These are phyloP conservation scores for Debaryomyces sp. DNA, from an alignment of 1,139 yeast species.

Conservation along the genomic window DNA sequence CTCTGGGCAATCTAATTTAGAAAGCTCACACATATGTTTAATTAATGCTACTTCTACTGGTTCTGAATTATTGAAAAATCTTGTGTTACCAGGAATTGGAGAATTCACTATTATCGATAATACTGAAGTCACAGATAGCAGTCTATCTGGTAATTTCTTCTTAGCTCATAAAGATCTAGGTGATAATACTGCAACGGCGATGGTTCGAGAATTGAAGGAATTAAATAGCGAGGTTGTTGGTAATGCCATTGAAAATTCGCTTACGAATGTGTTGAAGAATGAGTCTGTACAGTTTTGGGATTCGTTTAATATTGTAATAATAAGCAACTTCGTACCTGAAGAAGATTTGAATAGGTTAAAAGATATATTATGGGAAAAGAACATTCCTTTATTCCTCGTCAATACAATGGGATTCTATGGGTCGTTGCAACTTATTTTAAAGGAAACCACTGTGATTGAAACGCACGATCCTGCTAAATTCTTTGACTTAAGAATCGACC, in stretches of 20 bases:
- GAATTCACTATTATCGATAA: constrained; percentile 61
- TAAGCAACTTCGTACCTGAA: constrained; percentile 35
- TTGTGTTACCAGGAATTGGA: constrained; percentile 82
- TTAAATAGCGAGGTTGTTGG: constrained; percentile 65
- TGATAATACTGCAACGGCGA: constrained; percentile 37
- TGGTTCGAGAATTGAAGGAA: constrained; percentile 48
- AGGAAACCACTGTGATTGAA: constrained; percentile 67
- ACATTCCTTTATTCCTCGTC: constrained; percentile 57
- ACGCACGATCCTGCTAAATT: constrained; percentile 70
- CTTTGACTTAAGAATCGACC: constrained; percentile 69
- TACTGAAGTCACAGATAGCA: constrained; percentile 39
- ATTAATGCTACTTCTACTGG: constrained; percentile 64
- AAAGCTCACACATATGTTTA: constrained; percentile 61
- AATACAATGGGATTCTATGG: constrained; percentile 71
- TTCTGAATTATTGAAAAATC: constrained; percentile 73
- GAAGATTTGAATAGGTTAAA: constrained; percentile 29
- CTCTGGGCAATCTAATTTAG: constrained; percentile 69
- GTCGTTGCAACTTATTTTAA: constrained; percentile 51
- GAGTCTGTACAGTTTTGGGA: constrained; percentile 44
- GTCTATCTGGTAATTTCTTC: constrained; percentile 66
- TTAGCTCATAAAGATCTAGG: constrained; percentile 52
- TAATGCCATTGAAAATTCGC: constrained; percentile 23
- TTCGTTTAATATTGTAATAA: constrained; percentile 55
- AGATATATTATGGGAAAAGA: constrained; percentile 41
- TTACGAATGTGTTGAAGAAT: constrained; percentile 20